phyloP scores from a whole-genome alignment of 768 basidiomycete species.

The Calocybe cyanea region DNA sequence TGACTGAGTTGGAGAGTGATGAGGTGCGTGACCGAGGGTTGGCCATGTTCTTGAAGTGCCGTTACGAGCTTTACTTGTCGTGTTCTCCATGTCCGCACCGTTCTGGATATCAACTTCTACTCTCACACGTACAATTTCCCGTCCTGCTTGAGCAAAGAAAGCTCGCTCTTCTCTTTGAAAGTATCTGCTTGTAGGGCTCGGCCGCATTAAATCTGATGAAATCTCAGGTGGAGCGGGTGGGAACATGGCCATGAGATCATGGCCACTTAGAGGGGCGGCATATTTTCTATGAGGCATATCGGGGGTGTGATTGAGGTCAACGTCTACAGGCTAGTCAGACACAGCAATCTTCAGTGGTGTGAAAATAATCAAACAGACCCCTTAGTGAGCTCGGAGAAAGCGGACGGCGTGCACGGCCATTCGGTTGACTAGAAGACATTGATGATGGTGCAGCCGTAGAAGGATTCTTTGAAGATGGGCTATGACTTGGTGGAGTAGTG shows the following conservation, averaged over 20 bases:
- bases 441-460: conserved; percentile 23
- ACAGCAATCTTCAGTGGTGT: background rate
- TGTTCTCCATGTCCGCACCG: conserved; percentile 26
- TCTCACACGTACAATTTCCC: conserved; percentile 71
- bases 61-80: conserved; percentile 18
- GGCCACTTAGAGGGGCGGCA: conserved; percentile 75
- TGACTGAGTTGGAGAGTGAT: conserved; percentile 33
- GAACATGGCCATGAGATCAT: conserved; percentile 84
- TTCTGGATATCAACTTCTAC: conserved; percentile 61
- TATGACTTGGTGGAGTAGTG: conserved; percentile 41
- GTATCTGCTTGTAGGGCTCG: conserved; percentile 66
- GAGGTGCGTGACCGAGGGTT: conserved; percentile 20
- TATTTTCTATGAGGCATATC: conserved; percentile 53
- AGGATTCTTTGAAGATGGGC: conserved; percentile 29
- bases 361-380: conserved; percentile 33
- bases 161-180: conserved; percentile 76
- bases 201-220: conserved; percentile 46
- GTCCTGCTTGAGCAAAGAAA: conserved; percentile 76
- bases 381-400: conserved; percentile 61
- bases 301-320: conserved; percentile 56
- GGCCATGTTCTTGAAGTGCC: conserved; percentile 23
- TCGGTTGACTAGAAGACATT: conserved; percentile 25
- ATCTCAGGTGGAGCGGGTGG: conserved; percentile 63
- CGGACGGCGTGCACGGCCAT: conserved; percentile 44
- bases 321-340: conserved; percentile 50